Conservation (phyloP, 768 basidiomycete genomes). For the Tricholoma bakamatsutake region DNA sequence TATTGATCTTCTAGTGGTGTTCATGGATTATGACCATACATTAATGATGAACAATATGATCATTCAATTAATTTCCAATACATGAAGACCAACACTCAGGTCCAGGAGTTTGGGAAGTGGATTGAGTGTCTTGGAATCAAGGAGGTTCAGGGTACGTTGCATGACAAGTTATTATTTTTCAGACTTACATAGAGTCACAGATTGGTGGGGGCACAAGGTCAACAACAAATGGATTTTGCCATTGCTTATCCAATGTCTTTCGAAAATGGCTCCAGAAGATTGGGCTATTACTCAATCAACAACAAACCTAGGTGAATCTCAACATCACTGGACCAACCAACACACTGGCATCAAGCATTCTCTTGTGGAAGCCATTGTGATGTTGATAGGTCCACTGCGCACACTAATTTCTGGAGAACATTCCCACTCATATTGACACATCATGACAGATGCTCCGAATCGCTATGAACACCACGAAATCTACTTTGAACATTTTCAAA, state of each 20-base stretch:
- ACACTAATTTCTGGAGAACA: too few relatives aligned
- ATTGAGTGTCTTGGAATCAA: background rate
- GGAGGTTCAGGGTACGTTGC: slow-evolving; percentile 10
- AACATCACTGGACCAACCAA: too few relatives aligned
- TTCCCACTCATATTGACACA: too few relatives aligned
- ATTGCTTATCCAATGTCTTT: slow-evolving; percentile 18
- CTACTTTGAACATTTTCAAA: too few relatives aligned
- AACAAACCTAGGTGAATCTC: too few relatives aligned
- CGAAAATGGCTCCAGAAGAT: too few relatives aligned
- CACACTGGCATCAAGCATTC: too few relatives aligned
- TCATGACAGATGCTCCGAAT: too few relatives aligned
- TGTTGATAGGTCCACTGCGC: too few relatives aligned
- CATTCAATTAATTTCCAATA: slow-evolving; percentile 13
- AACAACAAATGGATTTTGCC: slow-evolving; percentile 18
- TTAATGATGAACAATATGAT: slow-evolving; percentile 7
- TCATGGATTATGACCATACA: slow-evolving; percentile 1
- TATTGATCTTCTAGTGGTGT: slow-evolving; percentile 6
- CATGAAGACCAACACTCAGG: slow-evolving; percentile 7
- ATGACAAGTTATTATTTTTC: background rate
- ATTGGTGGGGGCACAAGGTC: slow-evolving; percentile 21
- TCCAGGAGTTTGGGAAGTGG: slow-evolving; percentile 5
- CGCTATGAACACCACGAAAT: too few relatives aligned
- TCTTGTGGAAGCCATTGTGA: too few relatives aligned
- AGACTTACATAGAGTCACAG: background rate
- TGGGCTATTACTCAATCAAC: too few relatives aligned